Conservation (phyloP, 2,329 filamentous ascomycete genomes). For the Pseudogymnoascus sp. region DNA sequence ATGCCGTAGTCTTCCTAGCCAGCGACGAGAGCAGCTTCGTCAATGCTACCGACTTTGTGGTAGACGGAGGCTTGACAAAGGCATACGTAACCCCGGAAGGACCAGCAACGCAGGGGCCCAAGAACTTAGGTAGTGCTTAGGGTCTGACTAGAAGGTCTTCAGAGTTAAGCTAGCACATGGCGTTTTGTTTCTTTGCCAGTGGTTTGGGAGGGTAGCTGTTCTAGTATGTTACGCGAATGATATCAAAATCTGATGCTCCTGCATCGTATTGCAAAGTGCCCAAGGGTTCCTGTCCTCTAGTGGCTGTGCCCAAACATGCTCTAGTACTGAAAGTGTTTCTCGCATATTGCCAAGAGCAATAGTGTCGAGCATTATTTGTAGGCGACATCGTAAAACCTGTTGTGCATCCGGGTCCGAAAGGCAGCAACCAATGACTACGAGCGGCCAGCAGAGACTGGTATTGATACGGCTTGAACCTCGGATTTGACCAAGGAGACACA, state of each 20-base stretch:
- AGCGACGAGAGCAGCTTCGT: conserved; percentile 71
- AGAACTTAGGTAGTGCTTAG: conserved; percentile 36
- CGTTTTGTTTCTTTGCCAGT: background rate
- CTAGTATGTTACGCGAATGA: conserved; percentile 37
- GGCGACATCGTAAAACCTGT: conserved; percentile 30
- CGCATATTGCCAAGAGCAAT: conserved; percentile 42
- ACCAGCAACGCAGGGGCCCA: conserved; percentile 45
- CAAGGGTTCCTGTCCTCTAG: conserved; percentile 34
- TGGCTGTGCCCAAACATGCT: conserved; percentile 37
- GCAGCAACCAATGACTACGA: conserved; percentile 35
- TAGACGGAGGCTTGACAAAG: conserved; percentile 93
- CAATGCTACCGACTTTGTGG: conserved; percentile 77
- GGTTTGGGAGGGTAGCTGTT: background rate
- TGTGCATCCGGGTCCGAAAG: conserved; percentile 31
- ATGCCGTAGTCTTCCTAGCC: conserved; percentile 67
- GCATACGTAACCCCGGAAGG: conserved; percentile 72
- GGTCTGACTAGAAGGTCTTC: background rate
- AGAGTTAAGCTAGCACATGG: background rate
- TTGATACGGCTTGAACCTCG: conserved; percentile 32
- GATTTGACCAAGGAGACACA: conserved; percentile 30
- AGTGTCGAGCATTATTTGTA: conserved; percentile 30
- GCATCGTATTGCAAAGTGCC: conserved; percentile 40
- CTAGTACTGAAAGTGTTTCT: conserved; percentile 36
- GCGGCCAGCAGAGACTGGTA: conserved; percentile 36
- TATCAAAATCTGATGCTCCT: conserved; percentile 41